Base-by-base conservation (phyloP, 345 rosid species). In the Citrus cavaleriei region DNA sequence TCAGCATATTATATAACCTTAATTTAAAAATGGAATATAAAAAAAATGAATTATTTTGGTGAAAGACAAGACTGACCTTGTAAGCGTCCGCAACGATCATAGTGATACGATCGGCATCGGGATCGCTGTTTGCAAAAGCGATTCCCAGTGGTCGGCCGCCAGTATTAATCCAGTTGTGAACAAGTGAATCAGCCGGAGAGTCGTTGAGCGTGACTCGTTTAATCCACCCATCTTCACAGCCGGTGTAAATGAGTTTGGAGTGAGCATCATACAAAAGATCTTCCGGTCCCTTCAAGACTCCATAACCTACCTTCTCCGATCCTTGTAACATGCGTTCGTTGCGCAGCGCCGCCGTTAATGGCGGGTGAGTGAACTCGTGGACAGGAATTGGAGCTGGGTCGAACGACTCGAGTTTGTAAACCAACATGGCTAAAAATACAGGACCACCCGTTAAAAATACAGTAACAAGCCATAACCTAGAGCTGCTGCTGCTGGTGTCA, bases 121-220 rank as follows among this genome's bases (percentile, higher is more conserved):
- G 18, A 54, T 54, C 94, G 0, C 76, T 60, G 9, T 35, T 78
- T 28, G 90, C 89, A 3, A 93, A 69, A 51, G 88, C 94, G 38
- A 95, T 30, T 6, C 99, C 99, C 7, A 95, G 94, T 0, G 99
- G 98, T 64, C 98, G 80, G 3, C 98, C 99, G 2, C 95, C 91
- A 6, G 98, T 95, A 73, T 88, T 82, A 25, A 92, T 87, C 93
- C 87, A 90, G 16, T 86, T 81, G 68, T 89, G 89, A 13, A 92
- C 85, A n/a, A 80, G 83, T 30, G 82, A 42, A 40, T 81, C 85
- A 9, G 49, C 13, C 16, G 79, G 80, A 10, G 95, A 86, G 65
- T 89, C 89, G 40, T 81, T 87, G n/a, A 87, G 63, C 73, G 64
- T 81, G 78, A 92, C 89, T 73, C 90, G 88, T 79, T 90, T 92